A percentile compares a stretch with the other conserved stretches of the same genome.
Conservation (phyloP, 2,329 filamentous ascomycete genomes). For the Ascochyta clinopodiicola region DNA sequence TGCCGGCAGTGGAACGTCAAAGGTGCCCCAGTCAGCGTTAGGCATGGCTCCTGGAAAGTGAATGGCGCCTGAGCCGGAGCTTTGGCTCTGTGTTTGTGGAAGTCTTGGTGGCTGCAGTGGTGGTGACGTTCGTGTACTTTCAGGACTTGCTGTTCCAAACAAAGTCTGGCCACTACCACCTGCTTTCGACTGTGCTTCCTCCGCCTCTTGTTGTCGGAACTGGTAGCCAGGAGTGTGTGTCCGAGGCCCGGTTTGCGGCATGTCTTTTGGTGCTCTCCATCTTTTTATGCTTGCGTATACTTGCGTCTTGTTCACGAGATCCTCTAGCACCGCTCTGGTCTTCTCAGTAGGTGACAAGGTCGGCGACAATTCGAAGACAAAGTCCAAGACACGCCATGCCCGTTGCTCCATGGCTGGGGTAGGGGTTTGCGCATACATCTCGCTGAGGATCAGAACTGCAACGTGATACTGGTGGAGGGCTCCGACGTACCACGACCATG, state of each 20-base stretch:
- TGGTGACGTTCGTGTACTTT: slow-evolving; percentile 5
- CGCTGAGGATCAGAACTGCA: slow-evolving; percentile 71
- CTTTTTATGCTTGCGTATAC: slow-evolving; percentile 67
- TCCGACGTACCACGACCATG: slow-evolving; percentile 74
- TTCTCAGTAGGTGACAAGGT: slow-evolving; percentile 63
- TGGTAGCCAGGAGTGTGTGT: slow-evolving; percentile 40
- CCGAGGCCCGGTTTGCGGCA: slow-evolving; percentile 42
- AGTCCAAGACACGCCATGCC: slow-evolving; percentile 76
- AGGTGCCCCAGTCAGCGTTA: slow-evolving; percentile 33
- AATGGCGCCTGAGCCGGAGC: slow-evolving; percentile 3
- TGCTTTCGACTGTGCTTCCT: slow-evolving; percentile 9
- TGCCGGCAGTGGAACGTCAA: slow-evolving; percentile 21
- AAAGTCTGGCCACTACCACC: slow-evolving; percentile 1
- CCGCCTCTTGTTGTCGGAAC: slow-evolving; percentile 13
- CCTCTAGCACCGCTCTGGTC: slow-evolving; percentile 64
- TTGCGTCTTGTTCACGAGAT: slow-evolving; percentile 67
- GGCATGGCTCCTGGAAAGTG: slow-evolving; percentile 34
- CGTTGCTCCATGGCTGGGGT: slow-evolving; percentile 65
- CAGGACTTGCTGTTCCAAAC: neutral
- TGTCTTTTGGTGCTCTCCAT: slow-evolving; percentile 59
- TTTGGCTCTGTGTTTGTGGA: slow-evolving; percentile 4
- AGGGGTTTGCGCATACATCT: slow-evolving; percentile 67
- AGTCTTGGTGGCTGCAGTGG: slow-evolving; percentile 4
- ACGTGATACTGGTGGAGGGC: slow-evolving; percentile 77
- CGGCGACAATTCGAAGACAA: slow-evolving; percentile 69